A percentile compares a stretch with the other conserved stretches of the same genome.
These are phyloP conservation scores for Neophaeococcomyces mojaviensis DNA, from an alignment of 2,329 filamentous ascomycete species.

Conservation along the genomic window DNA sequence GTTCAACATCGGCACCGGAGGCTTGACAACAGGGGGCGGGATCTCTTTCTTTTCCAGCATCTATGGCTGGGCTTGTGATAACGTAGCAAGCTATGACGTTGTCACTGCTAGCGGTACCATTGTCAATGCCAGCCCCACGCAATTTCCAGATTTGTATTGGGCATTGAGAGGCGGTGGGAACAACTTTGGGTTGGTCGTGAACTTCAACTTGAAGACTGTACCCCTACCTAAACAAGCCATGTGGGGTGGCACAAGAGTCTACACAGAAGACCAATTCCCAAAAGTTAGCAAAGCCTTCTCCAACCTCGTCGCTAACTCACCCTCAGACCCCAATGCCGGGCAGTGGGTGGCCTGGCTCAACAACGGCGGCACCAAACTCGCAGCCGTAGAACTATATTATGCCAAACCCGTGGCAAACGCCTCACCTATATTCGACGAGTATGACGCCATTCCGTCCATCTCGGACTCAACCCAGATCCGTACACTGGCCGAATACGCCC, in stretches of 20 bases:
- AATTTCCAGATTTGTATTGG: conserved; percentile 33
- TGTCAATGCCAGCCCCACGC: conserved; percentile 26
- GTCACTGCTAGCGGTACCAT: conserved; percentile 23
- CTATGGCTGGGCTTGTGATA: conserved; percentile 22
- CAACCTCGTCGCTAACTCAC: conserved; percentile 25
- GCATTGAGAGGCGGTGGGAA: conserved; percentile 36
- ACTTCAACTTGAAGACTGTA: conserved; percentile 31
- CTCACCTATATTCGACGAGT: conserved; percentile 33
- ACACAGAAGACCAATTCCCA: conserved; percentile 22
- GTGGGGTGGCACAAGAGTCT: conserved; percentile 14
- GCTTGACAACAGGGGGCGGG: conserved; percentile 24
- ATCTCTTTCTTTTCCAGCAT: conserved; percentile 16
- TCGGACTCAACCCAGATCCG: conserved; percentile 26
- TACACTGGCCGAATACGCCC: conserved; percentile 27
- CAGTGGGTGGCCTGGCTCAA: conserved; percentile 28
- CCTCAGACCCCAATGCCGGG: conserved; percentile 30
- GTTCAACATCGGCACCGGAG: conserved; percentile 24
- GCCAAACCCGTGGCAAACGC: conserved; percentile 33
- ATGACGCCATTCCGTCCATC: conserved; percentile 27
- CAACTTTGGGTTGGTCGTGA: conserved; percentile 35
- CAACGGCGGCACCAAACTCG: conserved; percentile 31
- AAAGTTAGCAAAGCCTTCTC: conserved; percentile 28
- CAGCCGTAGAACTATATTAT: no score
- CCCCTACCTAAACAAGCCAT: no score
- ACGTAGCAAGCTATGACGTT: conserved; percentile 20